Base-by-base conservation (phyloP, 106 monocot genomes). In the Vanilla planifolia region DNA sequence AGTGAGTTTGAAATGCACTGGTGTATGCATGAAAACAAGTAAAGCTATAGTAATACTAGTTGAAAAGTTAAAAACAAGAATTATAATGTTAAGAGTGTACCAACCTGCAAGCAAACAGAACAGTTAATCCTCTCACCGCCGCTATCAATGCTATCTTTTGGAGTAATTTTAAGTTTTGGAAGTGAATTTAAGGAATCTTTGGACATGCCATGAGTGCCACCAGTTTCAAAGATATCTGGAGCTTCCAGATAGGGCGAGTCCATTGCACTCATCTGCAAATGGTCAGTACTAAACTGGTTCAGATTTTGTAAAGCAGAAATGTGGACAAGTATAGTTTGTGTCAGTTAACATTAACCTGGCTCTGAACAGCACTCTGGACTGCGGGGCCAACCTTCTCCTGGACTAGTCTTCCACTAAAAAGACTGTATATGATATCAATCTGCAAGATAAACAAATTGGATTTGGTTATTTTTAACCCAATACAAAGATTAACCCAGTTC, bases 361-460 rank as follows among this genome's bases (percentile, higher is more conserved):
- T 93, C 67, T 75, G 80, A 0, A 93, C 85, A 1, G 93, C 93
- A 47, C 77, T 85, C 44, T 89, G 93, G 21, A 93, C 66, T 2
- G 88, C 93, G 17, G 88, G 85, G 2, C 77, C 85, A 15, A 93
- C 82, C 66, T 93, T 89, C 63, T 93, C 89, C 35, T 76, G 60
- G 8, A 84, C 84, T 48, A 89, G 59, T 32, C 80, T 77, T 63
- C 89, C 89, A 36, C 71, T 93, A 65, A 84, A 41, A 53, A 93
- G 79, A 39, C 93, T 84, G 33, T 48, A 63, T 59, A 93, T 63
- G 11, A 93, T 85, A 43, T 89, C 88, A 40, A 89, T 65, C 93
- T 93, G 73, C 5, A 48, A 19, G 3, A 64, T 23, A 47, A 53
- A 21, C 34, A 57, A 35, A 35, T n/a, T n/a, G n/a, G n/a, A n/a